Conservation (phyloP, 768 basidiomycete genomes). For the Sistotremastrum suecicum region DNA sequence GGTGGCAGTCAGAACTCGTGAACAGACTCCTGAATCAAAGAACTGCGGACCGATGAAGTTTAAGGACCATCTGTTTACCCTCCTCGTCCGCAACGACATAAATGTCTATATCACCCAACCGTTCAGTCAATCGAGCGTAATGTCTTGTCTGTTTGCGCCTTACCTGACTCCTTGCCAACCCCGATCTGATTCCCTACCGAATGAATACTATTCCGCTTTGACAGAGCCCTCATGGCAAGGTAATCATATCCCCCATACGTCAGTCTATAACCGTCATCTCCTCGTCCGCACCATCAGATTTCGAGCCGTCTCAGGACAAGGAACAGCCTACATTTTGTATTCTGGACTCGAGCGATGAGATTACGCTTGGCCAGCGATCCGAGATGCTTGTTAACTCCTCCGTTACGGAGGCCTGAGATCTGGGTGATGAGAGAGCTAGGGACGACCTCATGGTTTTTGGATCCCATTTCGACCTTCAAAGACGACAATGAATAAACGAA, state of each 20-base stretch:
- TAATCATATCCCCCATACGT: conserved; percentile 99
- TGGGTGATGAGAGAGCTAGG: conserved; percentile 81
- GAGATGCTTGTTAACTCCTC: conserved; percentile 87
- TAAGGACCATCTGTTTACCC: conserved; percentile 79
- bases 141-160: conserved; percentile 9
- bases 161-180: conserved; percentile 94
- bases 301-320: not conserved
- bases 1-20: not conserved
- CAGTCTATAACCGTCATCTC: conserved; percentile 93
- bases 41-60: conserved; percentile 68
- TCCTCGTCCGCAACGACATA: conserved; percentile 80
- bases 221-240: conserved; percentile 85
- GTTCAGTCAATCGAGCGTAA: not conserved
- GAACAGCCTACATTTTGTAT: conserved; percentile 64
- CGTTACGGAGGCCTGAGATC: conserved; percentile 82
- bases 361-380: conserved; percentile 86
- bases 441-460: conserved; percentile 95
- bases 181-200: conserved; percentile 97
- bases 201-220: conserved; percentile 75
- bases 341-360: conserved; percentile 79
- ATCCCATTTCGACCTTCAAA: conserved; percentile 86
- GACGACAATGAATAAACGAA: not conserved
- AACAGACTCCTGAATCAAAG: not conserved
- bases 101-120: conserved; percentile 40
- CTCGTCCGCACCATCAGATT: not conserved